phyloP scores from a whole-genome alignment of 2,329 filamentous ascomycete genomes.

The Penicillium sp. region DNA sequence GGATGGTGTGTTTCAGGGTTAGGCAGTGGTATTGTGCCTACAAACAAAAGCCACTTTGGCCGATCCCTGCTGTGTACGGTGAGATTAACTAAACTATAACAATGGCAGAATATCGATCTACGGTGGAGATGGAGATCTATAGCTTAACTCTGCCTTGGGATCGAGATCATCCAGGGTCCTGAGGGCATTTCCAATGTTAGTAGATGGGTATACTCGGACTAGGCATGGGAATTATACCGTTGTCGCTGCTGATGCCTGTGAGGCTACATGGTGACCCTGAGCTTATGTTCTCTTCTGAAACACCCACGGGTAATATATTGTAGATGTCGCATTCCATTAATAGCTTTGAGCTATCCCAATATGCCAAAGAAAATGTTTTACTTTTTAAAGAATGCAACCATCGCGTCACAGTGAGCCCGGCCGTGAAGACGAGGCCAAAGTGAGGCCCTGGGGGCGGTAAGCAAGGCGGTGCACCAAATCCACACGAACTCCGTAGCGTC shows the following conservation, averaged over 20 bases:
- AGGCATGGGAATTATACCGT: background rate
- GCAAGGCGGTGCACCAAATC: conserved; percentile 3
- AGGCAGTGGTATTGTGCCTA: conserved; percentile 2
- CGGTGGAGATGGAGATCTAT: background rate
- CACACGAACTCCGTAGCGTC: background rate
- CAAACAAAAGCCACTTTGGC: conserved; percentile 11
- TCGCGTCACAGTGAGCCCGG: background rate
- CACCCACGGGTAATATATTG: background rate
- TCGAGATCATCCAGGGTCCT: background rate
- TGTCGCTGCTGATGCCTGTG: background rate
- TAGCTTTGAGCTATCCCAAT: background rate
- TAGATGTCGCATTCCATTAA: background rate
- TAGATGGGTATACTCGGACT: too few species aligned
- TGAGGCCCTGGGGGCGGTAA: conserved; percentile 6
- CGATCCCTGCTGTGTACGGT: conserved; percentile 11
- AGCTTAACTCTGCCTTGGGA: background rate
- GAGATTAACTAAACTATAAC: conserved; percentile 2
- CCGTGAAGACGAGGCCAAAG: background rate
- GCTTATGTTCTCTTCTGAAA: background rate
- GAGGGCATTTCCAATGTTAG: background rate
- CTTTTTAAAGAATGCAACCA: background rate
- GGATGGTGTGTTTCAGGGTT: background rate
- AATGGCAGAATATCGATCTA: background rate
- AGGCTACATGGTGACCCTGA: background rate
- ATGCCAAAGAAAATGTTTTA: background rate